phyloP scores from a whole-genome alignment of 139 green algal species.

The Coelastrella sp. region DNA sequence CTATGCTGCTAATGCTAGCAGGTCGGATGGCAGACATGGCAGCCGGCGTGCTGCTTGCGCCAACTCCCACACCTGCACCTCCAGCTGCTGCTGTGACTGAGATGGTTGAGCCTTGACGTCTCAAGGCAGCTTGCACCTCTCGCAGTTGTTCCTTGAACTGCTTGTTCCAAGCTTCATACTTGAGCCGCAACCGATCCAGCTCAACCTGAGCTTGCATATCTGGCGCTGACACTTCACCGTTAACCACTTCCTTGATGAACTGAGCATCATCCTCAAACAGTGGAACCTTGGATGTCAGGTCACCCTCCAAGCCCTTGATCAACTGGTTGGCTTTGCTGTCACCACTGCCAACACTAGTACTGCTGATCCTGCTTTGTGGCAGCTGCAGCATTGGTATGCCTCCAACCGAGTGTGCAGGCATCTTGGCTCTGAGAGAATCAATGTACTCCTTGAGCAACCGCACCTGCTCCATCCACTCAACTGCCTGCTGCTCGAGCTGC shows the following conservation, averaged over 20 bases:
- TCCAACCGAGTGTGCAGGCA: neutral
- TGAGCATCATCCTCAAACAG: conserved; percentile 48
- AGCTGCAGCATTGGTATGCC: neutral
- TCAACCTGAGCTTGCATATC: conserved; percentile 41
- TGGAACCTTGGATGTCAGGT: conserved; percentile 31
- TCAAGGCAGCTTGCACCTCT: conserved; percentile 27
- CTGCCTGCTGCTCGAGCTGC: conserved; percentile 65
- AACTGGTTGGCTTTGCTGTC: neutral
- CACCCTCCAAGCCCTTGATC: neutral
- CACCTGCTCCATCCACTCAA: conserved; percentile 62
- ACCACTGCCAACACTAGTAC: neutral
- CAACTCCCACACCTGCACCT: neutral
- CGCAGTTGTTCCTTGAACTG: conserved; percentile 46
- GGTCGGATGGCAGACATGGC: neutral
- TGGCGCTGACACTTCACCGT: conserved; percentile 17
- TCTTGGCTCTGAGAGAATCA: conserved; percentile 34
- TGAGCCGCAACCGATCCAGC: conserved; percentile 42
- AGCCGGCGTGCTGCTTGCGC: neutral
- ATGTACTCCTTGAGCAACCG: conserved; percentile 64
- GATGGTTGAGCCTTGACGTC: neutral
- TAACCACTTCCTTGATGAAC: conserved; percentile 39
- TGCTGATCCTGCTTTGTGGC: neutral
- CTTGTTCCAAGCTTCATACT: conserved; percentile 50
- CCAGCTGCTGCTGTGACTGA: conserved; percentile 10
- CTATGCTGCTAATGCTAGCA: neutral